These are phyloP conservation scores for Jackrogersella multiformis DNA, from an alignment of 495 filamentous ascomycete genomes.

Conservation along the genomic window DNA sequence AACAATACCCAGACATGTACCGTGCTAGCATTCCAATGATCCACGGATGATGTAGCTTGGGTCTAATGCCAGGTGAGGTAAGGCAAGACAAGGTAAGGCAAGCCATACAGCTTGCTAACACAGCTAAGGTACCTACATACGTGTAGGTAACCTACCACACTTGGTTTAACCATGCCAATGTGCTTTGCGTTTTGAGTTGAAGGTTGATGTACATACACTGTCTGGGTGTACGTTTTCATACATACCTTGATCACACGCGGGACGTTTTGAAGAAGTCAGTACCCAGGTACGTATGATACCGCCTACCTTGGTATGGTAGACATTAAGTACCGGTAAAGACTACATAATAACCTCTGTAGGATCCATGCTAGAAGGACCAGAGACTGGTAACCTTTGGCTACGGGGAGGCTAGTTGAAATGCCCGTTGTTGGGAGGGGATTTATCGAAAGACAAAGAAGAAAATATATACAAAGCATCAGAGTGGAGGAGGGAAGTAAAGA, in stretches of 20 bases:
- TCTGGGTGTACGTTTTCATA: slow-evolving; percentile 6
- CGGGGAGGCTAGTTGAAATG: slow-evolving; percentile 28
- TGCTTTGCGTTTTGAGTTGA: slow-evolving; percentile 14
- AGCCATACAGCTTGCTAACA: slow-evolving; percentile 19
- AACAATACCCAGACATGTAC: slow-evolving; percentile 15
- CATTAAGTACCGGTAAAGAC: not conserved
- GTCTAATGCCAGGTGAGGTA: slow-evolving; percentile 36
- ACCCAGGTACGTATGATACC: not conserved
- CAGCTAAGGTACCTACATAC: too few relatives aligned
- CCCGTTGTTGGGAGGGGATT: slow-evolving; percentile 11
- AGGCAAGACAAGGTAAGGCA: slow-evolving; percentile 37
- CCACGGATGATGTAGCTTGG: slow-evolving; percentile 24
- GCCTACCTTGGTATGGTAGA: not conserved
- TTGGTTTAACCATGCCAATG: slow-evolving; percentile 22
- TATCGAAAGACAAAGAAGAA: slow-evolving; percentile 11
- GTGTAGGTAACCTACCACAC: slow-evolving; percentile 8
- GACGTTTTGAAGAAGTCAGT: slow-evolving; percentile 4
- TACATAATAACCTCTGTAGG: not conserved
- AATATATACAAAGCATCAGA: slow-evolving; percentile 10
- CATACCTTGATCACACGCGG: slow-evolving; percentile 10
- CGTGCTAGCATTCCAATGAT: slow-evolving; percentile 21
- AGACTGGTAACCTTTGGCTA: slow-evolving; percentile 27
- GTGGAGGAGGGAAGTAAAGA: slow-evolving; percentile 31
- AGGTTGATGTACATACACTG: slow-evolving; percentile 16
- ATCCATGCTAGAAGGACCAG: slow-evolving; percentile 18